phyloP scores from a whole-genome alignment of 78 protist genomes.

The Planoprotostelium fungivorum region DNA sequence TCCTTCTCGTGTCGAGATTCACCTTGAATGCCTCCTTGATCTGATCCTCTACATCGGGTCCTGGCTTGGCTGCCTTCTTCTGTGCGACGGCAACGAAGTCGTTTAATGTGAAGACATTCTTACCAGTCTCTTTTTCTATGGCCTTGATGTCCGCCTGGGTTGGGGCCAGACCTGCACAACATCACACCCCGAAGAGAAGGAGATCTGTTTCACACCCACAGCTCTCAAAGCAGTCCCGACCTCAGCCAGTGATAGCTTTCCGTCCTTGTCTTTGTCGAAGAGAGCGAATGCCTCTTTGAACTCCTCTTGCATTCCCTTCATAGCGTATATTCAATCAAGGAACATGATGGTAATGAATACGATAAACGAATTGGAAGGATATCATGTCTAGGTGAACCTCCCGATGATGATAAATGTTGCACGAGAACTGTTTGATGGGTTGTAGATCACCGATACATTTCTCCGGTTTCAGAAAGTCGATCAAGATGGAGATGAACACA shows the following conservation, averaged over 20 bases:
- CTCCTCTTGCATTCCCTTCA: no score
- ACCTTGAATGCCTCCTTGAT: neutral
- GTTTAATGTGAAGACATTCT: neutral
- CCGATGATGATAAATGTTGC: no score
- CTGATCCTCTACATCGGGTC: neutral
- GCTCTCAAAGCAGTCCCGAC: neutral
- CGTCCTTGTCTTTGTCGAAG: neutral
- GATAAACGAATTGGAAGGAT: no score
- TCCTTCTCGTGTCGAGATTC: neutral
- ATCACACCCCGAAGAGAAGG: neutral
- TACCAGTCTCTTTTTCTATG: neutral
- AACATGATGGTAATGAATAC: no score
- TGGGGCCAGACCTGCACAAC: neutral
- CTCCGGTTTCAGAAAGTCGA: no score
- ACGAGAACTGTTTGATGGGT: no score
- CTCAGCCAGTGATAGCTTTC: neutral
- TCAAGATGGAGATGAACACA: no score
- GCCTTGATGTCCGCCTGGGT: neutral
- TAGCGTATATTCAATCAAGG: no score
- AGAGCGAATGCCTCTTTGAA: neutral
- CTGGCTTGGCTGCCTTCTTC: neutral
- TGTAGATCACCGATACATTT: no score
- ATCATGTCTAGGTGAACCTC: no score
- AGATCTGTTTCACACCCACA: neutral
- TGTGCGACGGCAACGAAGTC: neutral